Percentiles rank a stretch among this genome's conserved stretches.
These are phyloP conservation scores for Solanum hybrid DNA, from an alignment of 305 asterid genomes.

Conservation along the genomic window DNA sequence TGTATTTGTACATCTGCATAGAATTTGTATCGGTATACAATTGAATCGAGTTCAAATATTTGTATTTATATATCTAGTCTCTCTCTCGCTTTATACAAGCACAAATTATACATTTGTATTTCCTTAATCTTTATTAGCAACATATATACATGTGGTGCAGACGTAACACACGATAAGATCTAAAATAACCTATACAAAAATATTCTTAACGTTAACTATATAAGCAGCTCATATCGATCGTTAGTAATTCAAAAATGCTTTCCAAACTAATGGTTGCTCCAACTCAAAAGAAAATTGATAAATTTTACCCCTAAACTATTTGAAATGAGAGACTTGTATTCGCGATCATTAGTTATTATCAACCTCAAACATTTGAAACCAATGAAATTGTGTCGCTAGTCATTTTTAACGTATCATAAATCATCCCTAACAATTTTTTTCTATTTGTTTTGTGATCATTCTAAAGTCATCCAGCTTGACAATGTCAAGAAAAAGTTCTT, in stretches of 20 bases:
- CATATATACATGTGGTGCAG: neutral
- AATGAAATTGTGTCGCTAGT: neutral
- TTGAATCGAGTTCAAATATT: too few relatives aligned
- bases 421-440: neutral
- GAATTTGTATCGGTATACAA: too few relatives aligned
- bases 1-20: too few relatives aligned
- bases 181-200: neutral
- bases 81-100: too few relatives aligned
- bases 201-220: neutral
- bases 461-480: neutral
- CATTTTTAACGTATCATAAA: neutral
- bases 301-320: neutral
- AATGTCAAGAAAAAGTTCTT: neutral
- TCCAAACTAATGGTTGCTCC: neutral
- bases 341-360: neutral
- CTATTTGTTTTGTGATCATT: neutral
- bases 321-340: neutral
- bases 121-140: neutral
- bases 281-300: neutral
- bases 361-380: neutral
- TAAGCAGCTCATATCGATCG: too few relatives aligned
- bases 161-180: neutral
- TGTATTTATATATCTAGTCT: too few relatives aligned
- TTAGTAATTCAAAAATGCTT: neutral
- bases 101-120: too few relatives aligned